Evolutionary conservation across 371 early-diverging fungal genomes (phyloP).

Genomic region (Saksenaea vasiformis): DNA sequence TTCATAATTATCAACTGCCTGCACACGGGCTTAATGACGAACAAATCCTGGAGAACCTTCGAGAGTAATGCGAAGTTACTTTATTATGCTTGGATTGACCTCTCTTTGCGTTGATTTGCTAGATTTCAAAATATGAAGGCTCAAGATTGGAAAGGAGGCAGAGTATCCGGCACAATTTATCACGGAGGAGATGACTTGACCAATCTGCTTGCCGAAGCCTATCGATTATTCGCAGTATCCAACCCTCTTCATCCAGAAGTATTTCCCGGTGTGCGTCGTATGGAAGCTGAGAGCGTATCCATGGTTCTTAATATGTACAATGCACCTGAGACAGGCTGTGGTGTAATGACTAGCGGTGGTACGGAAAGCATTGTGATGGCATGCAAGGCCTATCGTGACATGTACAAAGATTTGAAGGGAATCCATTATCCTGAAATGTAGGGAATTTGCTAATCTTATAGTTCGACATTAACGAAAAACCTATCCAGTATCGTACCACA

Average conservation of each 20-base stretch:
- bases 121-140: slow-evolving; percentile 48
- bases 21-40: slow-evolving; percentile 64
- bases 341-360: slow-evolving; percentile 93
- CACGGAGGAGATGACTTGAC: slow-evolving; percentile 86
- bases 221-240: slow-evolving; percentile 78
- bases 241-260: slow-evolving; percentile 96
- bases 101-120: slow-evolving; percentile 13
- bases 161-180: slow-evolving; percentile 90
- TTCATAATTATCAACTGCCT: slow-evolving; percentile 65
- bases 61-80: slow-evolving; percentile 39
- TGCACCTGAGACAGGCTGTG: slow-evolving; percentile 73
- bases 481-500: slow-evolving; percentile 77
- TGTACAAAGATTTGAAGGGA: slow-evolving; percentile 70
- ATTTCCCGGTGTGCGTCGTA: slow-evolving; percentile 93
- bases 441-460: slow-evolving; percentile 6
- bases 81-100: background rate
- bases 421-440: slow-evolving; percentile 92
- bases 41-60: slow-evolving; percentile 57
- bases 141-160: slow-evolving; percentile 85
- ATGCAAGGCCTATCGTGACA: slow-evolving; percentile 85
- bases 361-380: slow-evolving; percentile 96
- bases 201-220: slow-evolving; percentile 78
- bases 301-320: slow-evolving; percentile 91
- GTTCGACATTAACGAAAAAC: background rate
- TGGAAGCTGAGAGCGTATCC: slow-evolving; percentile 93